A percentile compares a stretch with the other conserved stretches of the same genome.
phyloP scores from a whole-genome alignment of 805 yeast genomes.

The Pichia californica region DNA sequence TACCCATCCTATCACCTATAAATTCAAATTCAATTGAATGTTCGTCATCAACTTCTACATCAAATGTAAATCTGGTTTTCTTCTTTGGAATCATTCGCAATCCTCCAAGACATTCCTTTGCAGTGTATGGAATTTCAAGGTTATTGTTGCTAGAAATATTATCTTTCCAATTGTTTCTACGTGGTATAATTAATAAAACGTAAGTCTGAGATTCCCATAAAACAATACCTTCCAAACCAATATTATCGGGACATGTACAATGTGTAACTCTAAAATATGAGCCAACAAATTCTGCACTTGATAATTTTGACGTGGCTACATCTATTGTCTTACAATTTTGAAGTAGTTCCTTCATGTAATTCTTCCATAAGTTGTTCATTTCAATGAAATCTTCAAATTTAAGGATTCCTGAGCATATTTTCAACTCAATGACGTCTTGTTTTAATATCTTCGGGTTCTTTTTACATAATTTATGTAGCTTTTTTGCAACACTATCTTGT shows the following conservation, averaged over 20 bases:
- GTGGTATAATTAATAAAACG: slow-evolving; percentile 54
- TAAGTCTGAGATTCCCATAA: slow-evolving; percentile 77
- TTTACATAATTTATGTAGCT: slow-evolving; percentile 25
- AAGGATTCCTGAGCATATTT: slow-evolving; percentile 20
- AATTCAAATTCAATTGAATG: slow-evolving; percentile 51
- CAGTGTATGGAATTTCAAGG: slow-evolving; percentile 14
- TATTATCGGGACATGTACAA: slow-evolving; percentile 47
- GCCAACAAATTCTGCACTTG: slow-evolving; percentile 80
- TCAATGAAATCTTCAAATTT: slow-evolving; percentile 45
- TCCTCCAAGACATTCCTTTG: slow-evolving; percentile 47
- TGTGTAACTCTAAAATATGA: slow-evolving; percentile 54
- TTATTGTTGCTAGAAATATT: slow-evolving; percentile 16
- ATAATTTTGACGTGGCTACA: slow-evolving; percentile 45
- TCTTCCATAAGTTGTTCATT: slow-evolving; percentile 66
- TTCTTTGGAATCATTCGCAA: slow-evolving; percentile 60
- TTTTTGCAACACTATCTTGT: slow-evolving; percentile 35
- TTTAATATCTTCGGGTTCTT: slow-evolving; percentile 20
- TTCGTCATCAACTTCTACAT: slow-evolving; percentile 21
- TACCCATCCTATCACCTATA: slow-evolving; percentile 72
- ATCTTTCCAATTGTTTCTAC: slow-evolving; percentile 33
- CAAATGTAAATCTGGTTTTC: slow-evolving; percentile 57
- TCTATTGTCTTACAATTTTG: slow-evolving; percentile 24
- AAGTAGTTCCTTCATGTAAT: slow-evolving; percentile 54
- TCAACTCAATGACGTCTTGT: slow-evolving; percentile 18
- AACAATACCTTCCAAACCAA: slow-evolving; percentile 69